Conservation (phyloP, 257 asterid genomes). For the Rhazya stricta region DNA sequence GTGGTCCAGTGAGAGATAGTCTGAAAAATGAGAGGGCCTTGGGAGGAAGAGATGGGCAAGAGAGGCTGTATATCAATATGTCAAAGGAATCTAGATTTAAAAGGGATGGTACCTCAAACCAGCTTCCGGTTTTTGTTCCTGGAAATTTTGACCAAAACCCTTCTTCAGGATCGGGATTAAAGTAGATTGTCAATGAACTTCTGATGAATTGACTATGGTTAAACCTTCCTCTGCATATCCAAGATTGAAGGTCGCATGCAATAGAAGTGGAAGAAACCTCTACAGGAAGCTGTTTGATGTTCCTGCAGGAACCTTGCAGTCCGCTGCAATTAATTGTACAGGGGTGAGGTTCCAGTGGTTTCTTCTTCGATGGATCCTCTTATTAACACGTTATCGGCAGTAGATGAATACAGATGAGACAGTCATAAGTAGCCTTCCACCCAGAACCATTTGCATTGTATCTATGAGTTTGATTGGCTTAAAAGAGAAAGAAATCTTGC, state of each 20-base stretch:
- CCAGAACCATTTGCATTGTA: not conserved
- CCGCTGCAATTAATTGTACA: constrained; percentile 6
- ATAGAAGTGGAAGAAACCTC: constrained; percentile 42
- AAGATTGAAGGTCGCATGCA: constrained; percentile 9
- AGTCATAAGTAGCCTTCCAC: not conserved
- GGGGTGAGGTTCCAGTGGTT: constrained; percentile 52
- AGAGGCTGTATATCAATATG: constrained; percentile 33
- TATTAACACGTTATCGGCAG: not conserved
- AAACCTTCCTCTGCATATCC: not conserved
- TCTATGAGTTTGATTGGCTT: constrained; percentile 4
- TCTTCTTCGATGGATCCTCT: constrained; percentile 26
- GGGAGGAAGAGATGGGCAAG: constrained; percentile 44
- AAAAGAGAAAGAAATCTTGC: not conserved
- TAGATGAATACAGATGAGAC: constrained; percentile 3
- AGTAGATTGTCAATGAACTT: constrained; percentile 23
- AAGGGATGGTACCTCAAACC: constrained; percentile 77
- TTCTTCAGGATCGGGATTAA: constrained; percentile 38
- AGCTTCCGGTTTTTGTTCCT: constrained; percentile 86
- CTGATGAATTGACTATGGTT: not conserved
- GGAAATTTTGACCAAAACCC: constrained; percentile 53
- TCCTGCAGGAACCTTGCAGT: constrained; percentile 43
- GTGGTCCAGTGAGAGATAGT: constrained; percentile 53
- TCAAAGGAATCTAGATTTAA: constrained; percentile 57
- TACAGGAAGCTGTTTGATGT: constrained; percentile 14
- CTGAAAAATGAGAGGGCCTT: constrained; percentile 44